Conservation (phyloP, 2,329 filamentous ascomycete species). For the Camptophora hylomeconis region DNA sequence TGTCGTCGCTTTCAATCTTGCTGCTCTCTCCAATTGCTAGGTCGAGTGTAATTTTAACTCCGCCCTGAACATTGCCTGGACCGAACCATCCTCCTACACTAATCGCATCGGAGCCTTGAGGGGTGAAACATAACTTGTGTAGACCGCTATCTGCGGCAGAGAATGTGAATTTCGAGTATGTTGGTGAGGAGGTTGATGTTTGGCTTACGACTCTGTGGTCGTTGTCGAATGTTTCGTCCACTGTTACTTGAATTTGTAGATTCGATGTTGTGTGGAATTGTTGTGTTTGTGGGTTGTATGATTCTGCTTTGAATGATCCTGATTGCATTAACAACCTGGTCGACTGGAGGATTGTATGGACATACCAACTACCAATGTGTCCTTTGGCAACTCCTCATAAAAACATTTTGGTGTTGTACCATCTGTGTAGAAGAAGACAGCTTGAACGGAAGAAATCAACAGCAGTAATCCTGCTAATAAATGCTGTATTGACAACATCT, state of each 20-base stretch:
- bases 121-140: conserved; percentile 89
- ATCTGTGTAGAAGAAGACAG: conserved; percentile 93
- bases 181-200: conserved; percentile 58
- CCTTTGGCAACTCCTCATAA: conserved; percentile 95
- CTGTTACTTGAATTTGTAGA: conserved; percentile 76
- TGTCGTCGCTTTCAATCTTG: conserved; percentile 86
- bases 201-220: conserved; percentile 74
- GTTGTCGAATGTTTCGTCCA: conserved; percentile 94
- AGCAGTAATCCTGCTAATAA: no score
- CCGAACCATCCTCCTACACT: conserved; percentile 59
- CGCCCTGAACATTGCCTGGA: conserved; percentile 55
- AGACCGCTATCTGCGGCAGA: conserved; percentile 87
- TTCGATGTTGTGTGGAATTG: conserved; percentile 61
- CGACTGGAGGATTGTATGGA: conserved; percentile 3
- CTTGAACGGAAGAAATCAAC: conserved; percentile 52
- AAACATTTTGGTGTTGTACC: conserved; percentile 81
- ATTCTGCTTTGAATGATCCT: conserved; percentile 77
- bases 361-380: conserved; percentile 82
- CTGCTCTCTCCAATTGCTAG: conserved; percentile 89
- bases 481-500: no score
- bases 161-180: conserved; percentile 83
- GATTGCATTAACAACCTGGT: conserved; percentile 4
- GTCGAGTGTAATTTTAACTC: conserved; percentile 75
- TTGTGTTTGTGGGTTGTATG: conserved; percentile 60
- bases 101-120: conserved; percentile 57